Evolutionary conservation across 176 grass and related monocot genomes (phyloP).

Genomic region (Triticum turgidum): DNA sequence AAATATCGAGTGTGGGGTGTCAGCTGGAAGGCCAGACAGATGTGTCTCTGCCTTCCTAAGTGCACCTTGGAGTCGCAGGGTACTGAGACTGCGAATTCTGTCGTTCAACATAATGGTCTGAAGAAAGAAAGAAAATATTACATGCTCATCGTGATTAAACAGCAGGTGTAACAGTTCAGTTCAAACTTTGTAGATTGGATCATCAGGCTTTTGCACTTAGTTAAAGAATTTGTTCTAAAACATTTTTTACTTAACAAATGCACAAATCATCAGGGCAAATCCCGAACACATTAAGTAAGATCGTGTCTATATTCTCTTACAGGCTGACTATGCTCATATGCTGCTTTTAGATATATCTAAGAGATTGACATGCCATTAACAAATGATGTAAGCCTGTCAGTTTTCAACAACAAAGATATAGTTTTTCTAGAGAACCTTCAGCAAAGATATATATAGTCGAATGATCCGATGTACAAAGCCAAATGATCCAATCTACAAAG

Average conservation of each 20-base stretch:
- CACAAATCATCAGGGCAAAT: background rate
- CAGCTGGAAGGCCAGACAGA: slow-evolving; percentile 45
- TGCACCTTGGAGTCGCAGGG: slow-evolving; percentile 43
- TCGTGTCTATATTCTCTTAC: background rate
- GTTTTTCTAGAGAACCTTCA: background rate
- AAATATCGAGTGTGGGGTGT: slow-evolving; percentile 48
- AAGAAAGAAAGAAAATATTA: slow-evolving; percentile 21
- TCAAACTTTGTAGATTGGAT: background rate
- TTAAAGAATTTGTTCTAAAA: background rate
- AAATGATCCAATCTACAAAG: background rate
- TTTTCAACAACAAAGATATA: background rate
- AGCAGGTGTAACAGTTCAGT: background rate
- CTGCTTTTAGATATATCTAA: background rate
- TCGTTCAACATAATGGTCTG: slow-evolving; percentile 80
- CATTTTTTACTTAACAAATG: background rate
- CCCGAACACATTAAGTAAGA: background rate
- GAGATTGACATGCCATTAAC: background rate
- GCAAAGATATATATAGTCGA: background rate
- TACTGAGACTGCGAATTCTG: slow-evolving; percentile 59
- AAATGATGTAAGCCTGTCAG: slow-evolving; percentile 37
- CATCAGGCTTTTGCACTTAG: background rate
- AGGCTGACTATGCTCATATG: background rate
- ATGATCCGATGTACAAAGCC: no score
- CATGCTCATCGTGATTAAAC: background rate
- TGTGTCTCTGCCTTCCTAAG: slow-evolving; percentile 70